Conservation (phyloP, 352 stramenopile species). For the Hyaloperonospora brassicae region DNA sequence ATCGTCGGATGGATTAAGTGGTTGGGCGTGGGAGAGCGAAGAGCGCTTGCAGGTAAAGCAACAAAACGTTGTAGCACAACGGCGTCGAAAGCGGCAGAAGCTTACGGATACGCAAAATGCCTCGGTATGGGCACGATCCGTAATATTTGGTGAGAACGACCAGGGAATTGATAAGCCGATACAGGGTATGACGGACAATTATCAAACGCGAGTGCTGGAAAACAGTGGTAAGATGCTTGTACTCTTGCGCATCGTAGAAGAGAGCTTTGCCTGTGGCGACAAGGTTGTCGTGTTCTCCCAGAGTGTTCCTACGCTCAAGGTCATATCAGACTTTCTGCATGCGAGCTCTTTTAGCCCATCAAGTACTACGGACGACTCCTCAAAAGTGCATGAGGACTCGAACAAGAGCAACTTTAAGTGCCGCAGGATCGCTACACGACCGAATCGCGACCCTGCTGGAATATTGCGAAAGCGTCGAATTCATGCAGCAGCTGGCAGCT, state of each 20-base stretch:
- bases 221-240: conserved; percentile 81
- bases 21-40: conserved; percentile 64
- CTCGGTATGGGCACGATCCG: conserved; percentile 56
- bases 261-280: conserved; percentile 65
- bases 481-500: conserved; percentile 7
- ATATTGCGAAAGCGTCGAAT: conserved; percentile 45
- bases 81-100: conserved; percentile 56
- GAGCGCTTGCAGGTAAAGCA: conserved; percentile 51
- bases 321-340: conserved; percentile 65
- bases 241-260: conserved; percentile 61
- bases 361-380: conserved; percentile 16
- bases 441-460: conserved; percentile 48
- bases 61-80: conserved; percentile 36
- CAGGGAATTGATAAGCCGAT: not conserved
- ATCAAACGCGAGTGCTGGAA: conserved; percentile 43
- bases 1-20: conserved; percentile 20
- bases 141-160: conserved; percentile 23
- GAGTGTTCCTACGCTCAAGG: conserved; percentile 76
- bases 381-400: conserved; percentile 14
- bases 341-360: conserved; percentile 46
- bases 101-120: conserved; percentile 47
- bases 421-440: conserved; percentile 20
- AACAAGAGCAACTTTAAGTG: conserved; percentile 29
- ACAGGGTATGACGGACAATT: conserved; percentile 10
- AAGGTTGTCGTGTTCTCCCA: conserved; percentile 87